Percentiles rank a stretch among this genome's conserved stretches.
Conservation (phyloP, 805 yeast species). For the Metschnikowia henanensis region DNA sequence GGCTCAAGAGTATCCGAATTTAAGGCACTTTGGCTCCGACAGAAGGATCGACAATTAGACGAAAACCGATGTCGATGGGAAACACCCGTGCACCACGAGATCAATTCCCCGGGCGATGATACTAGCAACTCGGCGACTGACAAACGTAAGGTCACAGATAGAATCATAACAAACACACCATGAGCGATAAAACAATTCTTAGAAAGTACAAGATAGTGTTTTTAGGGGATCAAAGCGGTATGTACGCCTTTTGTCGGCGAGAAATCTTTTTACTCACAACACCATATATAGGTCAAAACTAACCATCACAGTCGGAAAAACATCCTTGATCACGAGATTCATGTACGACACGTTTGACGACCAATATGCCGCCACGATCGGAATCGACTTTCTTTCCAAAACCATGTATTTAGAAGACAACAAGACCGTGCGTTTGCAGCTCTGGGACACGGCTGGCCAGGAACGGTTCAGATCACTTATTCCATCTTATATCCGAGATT, state of each 20-base stretch:
- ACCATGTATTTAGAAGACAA: slow-evolving; percentile 81
- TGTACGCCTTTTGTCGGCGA: too few relatives aligned
- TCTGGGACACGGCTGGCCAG: slow-evolving; percentile 99
- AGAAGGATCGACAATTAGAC: too few relatives aligned
- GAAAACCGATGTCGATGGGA: background rate
- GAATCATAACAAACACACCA: slow-evolving; percentile 2
- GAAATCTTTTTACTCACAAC: too few relatives aligned
- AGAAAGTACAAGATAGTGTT: slow-evolving; percentile 88
- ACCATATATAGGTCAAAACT: slow-evolving; percentile 7
- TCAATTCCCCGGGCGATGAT: background rate
- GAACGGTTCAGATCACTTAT: slow-evolving; percentile 93
- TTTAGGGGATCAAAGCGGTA: slow-evolving; percentile 92
- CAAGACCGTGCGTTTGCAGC: slow-evolving; percentile 85
- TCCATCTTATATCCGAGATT: slow-evolving; percentile 94
- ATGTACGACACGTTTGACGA: slow-evolving; percentile 98
- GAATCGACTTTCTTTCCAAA: slow-evolving; percentile 91
- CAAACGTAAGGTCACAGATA: background rate
- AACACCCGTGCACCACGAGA: slow-evolving; percentile 11
- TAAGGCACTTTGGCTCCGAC: too few relatives aligned
- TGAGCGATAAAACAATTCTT: slow-evolving; percentile 41
- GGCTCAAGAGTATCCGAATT: too few relatives aligned
- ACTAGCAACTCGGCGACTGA: background rate
- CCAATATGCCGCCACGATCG: slow-evolving; percentile 95
- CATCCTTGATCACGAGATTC: slow-evolving; percentile 93
- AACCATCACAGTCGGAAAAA: slow-evolving; percentile 73